These are phyloP conservation scores for Penicillium paradoxum DNA, from an alignment of 495 filamentous ascomycete species.

Conservation along the genomic window DNA sequence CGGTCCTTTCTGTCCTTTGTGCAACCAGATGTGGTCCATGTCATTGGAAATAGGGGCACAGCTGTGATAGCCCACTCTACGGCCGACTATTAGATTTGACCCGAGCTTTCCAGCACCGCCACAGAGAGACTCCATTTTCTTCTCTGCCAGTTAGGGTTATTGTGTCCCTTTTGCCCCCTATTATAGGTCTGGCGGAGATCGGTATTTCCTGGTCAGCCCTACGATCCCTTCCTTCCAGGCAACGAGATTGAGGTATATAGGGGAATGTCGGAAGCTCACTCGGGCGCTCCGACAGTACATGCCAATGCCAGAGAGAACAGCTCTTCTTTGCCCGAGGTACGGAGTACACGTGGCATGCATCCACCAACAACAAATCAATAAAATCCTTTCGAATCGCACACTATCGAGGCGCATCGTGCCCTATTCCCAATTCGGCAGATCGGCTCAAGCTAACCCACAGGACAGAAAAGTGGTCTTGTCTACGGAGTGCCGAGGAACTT, in stretches of 20 bases:
- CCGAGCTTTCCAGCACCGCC: conserved; percentile 8
- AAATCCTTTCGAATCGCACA: neutral
- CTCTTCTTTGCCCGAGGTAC: neutral
- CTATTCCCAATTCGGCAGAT: conserved; percentile 3
- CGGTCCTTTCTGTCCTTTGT: too few species aligned
- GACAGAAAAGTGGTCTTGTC: neutral
- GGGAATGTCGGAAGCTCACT: neutral
- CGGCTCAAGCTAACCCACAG: neutral
- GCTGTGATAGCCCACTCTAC: neutral
- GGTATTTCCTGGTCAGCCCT: neutral
- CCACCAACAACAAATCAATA: neutral
- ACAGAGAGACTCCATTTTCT: neutral
- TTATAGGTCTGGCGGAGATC: neutral
- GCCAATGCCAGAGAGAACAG: neutral
- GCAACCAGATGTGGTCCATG: too few species aligned
- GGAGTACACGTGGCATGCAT: conserved; percentile 7
- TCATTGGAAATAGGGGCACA: neutral
- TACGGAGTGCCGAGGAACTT: neutral
- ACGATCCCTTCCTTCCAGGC: neutral
- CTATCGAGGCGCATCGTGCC: neutral
- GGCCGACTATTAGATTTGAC: conserved; percentile 4
- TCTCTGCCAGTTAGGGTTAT: neutral
- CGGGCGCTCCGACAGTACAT: neutral
- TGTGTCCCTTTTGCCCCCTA: neutral
- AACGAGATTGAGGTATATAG: neutral